Evolutionary conservation across 2,329 filamentous ascomycete species (phyloP).

Genomic region (Cercospora janseana): DNA sequence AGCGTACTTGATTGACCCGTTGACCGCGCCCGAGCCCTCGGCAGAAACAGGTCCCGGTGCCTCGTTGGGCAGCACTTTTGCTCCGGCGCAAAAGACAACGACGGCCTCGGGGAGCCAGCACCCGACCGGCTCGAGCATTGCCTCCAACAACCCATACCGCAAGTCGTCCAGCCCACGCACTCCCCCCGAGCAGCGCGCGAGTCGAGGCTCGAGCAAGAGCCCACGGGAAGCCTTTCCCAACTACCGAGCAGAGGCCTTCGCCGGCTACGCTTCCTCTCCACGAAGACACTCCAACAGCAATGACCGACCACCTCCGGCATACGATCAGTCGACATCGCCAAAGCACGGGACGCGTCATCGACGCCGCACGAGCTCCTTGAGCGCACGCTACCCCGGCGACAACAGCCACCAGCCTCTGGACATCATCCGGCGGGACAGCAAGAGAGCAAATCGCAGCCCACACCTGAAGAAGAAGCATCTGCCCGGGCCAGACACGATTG

Average conservation of each 20-base stretch:
- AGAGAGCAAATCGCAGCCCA: slow-evolving; percentile 63
- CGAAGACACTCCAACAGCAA: slow-evolving; percentile 24
- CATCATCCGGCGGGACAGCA: slow-evolving; percentile 61
- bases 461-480: slow-evolving; percentile 66
- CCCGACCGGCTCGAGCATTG: slow-evolving; percentile 36
- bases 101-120: slow-evolving; percentile 27
- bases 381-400: slow-evolving; percentile 62
- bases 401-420: slow-evolving; percentile 66
- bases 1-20: slow-evolving; percentile 66
- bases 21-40: slow-evolving; percentile 65
- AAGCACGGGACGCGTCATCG: slow-evolving; percentile 27
- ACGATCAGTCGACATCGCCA: slow-evolving; percentile 30
- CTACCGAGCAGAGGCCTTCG: slow-evolving; percentile 47
- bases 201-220: slow-evolving; percentile 31
- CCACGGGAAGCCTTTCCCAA: slow-evolving; percentile 48
- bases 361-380: slow-evolving; percentile 54
- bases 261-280: slow-evolving; percentile 29
- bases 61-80: slow-evolving; percentile 53
- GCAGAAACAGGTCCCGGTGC: slow-evolving; percentile 65
- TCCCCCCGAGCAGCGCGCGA: slow-evolving; percentile 9
- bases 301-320: slow-evolving; percentile 28
- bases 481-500: slow-evolving; percentile 73
- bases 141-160: slow-evolving; percentile 48
- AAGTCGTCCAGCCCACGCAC: slow-evolving; percentile 19
- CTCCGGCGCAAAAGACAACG: slow-evolving; percentile 33